Conservation (phyloP, 2,329 filamentous ascomycete genomes). For the Lachnellula arida region DNA sequence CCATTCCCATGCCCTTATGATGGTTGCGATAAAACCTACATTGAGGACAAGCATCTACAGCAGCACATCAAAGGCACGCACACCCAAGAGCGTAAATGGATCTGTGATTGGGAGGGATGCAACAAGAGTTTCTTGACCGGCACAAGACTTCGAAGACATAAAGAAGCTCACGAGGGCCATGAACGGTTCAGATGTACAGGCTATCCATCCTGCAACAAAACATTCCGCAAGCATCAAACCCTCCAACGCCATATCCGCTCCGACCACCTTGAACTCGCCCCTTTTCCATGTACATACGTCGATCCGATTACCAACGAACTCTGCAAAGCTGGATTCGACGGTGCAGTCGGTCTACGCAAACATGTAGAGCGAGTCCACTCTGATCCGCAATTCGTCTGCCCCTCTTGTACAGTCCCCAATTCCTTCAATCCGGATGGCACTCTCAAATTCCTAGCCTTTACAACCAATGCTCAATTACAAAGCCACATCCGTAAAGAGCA, state of each 20-base stretch:
- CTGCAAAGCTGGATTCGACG: constrained; percentile 71
- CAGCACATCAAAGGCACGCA: constrained; percentile 83
- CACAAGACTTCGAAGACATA: constrained; percentile 71
- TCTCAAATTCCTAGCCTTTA: constrained; percentile 54
- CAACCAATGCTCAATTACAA: constrained; percentile 66
- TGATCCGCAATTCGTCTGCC: constrained; percentile 68
- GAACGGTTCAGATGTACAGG: constrained; percentile 71
- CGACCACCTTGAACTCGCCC: constrained; percentile 66
- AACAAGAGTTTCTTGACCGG: constrained; percentile 77
- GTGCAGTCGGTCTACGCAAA: constrained; percentile 62
- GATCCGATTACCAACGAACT: constrained; percentile 45
- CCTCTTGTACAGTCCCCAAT: constrained; percentile 54
- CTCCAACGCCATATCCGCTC: constrained; percentile 76
- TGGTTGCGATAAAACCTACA: constrained; percentile 77
- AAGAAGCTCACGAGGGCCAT: constrained; percentile 71
- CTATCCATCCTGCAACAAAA: constrained; percentile 65
- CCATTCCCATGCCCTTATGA: constrained; percentile 68
- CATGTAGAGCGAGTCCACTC: constrained; percentile 70
- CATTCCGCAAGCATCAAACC: constrained; percentile 84
- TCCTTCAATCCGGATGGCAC: constrained; percentile 35
- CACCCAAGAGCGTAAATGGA: constrained; percentile 62
- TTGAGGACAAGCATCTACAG: constrained; percentile 79
- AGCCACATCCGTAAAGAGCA: constrained; percentile 70
- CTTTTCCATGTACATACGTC: constrained; percentile 65
- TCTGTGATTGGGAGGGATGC: constrained; percentile 69